Evolutionary conservation across 23 red algal species (phyloP).

Genomic region (Pyropia yezoensis): DNA sequence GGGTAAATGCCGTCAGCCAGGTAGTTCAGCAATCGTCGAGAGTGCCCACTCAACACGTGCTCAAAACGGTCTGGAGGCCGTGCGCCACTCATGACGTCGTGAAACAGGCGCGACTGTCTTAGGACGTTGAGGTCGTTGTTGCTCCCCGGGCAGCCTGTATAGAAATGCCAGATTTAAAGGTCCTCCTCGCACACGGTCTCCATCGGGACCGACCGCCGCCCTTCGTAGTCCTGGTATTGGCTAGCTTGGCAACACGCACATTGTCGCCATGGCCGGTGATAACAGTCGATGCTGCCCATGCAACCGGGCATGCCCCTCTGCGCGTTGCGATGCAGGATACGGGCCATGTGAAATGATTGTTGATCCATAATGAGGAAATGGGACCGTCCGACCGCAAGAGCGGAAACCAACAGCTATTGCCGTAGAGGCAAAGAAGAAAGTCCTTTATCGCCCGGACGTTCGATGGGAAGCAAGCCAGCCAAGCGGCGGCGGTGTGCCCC

Average conservation of each 20-base stretch:
- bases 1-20: constrained; percentile 30
- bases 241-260: neutral
- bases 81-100: neutral
- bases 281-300: neutral
- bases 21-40: constrained; percentile 7
- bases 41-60: constrained; percentile 8
- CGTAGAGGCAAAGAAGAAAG: too few relatives aligned
- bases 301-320: neutral
- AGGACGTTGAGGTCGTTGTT: too few relatives aligned
- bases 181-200: neutral
- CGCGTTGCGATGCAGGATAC: neutral
- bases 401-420: too few relatives aligned
- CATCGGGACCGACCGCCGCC: neutral
- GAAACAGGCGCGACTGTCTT: too few relatives aligned
- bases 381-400: too few relatives aligned
- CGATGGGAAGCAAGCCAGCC: too few relatives aligned
- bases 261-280: neutral
- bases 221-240: neutral
- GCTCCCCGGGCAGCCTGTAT: neutral
- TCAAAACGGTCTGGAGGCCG: constrained; percentile 2
- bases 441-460: too few relatives aligned
- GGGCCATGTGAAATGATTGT: too few relatives aligned
- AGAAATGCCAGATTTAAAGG: neutral
- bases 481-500: too few relatives aligned
- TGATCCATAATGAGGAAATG: too few relatives aligned